Evolutionary conservation across 2,329 filamentous ascomycete genomes (phyloP).

Genomic region (Epicoccum sorghinum): DNA sequence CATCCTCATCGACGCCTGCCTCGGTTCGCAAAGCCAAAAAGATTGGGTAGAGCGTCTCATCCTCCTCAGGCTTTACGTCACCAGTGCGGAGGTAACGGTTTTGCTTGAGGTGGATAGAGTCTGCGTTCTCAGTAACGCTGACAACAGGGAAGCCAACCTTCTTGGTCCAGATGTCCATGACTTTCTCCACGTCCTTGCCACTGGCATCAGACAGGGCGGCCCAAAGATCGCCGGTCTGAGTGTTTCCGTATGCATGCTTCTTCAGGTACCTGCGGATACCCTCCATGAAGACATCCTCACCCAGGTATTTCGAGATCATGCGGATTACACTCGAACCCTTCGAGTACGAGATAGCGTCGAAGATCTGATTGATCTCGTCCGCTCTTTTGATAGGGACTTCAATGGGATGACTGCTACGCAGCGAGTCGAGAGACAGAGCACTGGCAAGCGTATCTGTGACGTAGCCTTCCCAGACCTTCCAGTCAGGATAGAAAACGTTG

Average conservation of each 20-base stretch:
- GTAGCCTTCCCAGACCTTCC: constrained; percentile 97
- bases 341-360: constrained; percentile 95
- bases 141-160: constrained; percentile 93
- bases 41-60: constrained; percentile 84
- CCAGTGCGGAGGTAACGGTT: constrained; percentile 93
- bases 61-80: constrained; percentile 92
- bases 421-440: constrained; percentile 83
- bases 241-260: constrained; percentile 97
- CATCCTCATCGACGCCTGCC: constrained; percentile 77
- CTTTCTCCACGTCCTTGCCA: constrained; percentile 85
- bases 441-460: constrained; percentile 91
- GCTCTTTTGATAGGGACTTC: constrained; percentile 95
- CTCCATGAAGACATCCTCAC: constrained; percentile 91
- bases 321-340: constrained; percentile 95
- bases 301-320: constrained; percentile 96
- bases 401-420: constrained; percentile 94
- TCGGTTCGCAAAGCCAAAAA: constrained; percentile 86
- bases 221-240: constrained; percentile 89
- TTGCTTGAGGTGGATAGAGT: constrained; percentile 85
- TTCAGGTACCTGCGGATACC: constrained; percentile 90
- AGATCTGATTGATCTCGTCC: constrained; percentile 97
- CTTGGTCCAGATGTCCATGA: constrained; percentile 98
- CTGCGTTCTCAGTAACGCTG: constrained; percentile 76
- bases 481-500: constrained; percentile 95
- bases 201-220: constrained; percentile 84